These are phyloP conservation scores for Saussurea involucrata DNA, from an alignment of 129 eudicot species.

Conservation along the genomic window DNA sequence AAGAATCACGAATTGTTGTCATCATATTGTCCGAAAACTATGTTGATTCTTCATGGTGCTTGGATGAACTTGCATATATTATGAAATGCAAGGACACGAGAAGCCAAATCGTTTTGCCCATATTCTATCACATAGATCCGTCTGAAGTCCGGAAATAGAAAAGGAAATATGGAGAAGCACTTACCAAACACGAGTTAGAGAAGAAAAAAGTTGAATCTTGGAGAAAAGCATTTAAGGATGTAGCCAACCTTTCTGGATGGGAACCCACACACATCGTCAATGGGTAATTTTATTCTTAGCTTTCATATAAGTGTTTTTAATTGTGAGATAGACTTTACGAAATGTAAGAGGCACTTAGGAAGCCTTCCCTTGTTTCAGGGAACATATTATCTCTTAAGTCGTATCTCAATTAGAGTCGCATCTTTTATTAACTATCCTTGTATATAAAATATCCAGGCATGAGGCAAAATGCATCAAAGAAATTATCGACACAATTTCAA, in stretches of 20 bases:
- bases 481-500: too few relatives aligned
- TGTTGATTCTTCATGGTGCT: constrained; percentile 8
- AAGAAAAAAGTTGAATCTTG: constrained; percentile 14
- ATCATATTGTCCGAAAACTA: background rate
- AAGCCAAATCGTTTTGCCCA: background rate
- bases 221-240: constrained; percentile 2
- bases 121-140: constrained; percentile 14
- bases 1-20: constrained; percentile 8
- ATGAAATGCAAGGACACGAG: background rate
- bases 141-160: background rate
- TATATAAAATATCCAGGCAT: too few relatives aligned
- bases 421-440: too few relatives aligned
- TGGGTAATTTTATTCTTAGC: constrained; percentile 9
- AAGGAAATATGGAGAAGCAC: background rate
- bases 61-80: constrained; percentile 18
- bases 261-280: background rate
- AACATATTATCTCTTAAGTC: too few relatives aligned
- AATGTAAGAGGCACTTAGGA: too few relatives aligned
- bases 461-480: too few relatives aligned
- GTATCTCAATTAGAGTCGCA: too few relatives aligned
- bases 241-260: too few relatives aligned
- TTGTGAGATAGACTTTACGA: too few relatives aligned
- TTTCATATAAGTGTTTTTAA: too few relatives aligned
- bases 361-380: too few relatives aligned
- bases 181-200: constrained; percentile 3